Evolutionary conservation across 768 basidiomycete species (phyloP).

Genomic region (Austroboletus eburneus): DNA sequence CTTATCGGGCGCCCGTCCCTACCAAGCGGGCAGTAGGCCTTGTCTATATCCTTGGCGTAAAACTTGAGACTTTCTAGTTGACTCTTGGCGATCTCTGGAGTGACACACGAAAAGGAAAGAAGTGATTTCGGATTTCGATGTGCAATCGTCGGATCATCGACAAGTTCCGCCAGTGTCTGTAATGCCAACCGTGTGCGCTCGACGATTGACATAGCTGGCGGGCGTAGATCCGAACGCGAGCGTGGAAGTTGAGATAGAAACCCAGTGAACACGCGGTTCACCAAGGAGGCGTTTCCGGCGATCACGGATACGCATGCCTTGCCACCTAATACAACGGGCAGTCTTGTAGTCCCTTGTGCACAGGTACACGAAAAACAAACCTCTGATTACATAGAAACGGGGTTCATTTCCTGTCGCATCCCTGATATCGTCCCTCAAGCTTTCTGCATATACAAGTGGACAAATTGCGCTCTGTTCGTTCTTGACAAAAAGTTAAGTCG

Average conservation of each 20-base stretch:
- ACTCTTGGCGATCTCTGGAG: conserved; percentile 45
- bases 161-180: conserved; percentile 47
- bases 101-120: conserved; percentile 64
- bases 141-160: conserved; percentile 41
- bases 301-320: conserved; percentile 52
- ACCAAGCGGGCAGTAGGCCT: conserved; percentile 54
- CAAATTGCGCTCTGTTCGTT: conserved; percentile 56
- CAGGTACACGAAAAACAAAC: conserved; percentile 30
- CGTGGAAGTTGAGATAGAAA: conserved; percentile 57
- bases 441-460: conserved; percentile 55
- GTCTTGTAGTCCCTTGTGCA: background rate
- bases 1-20: conserved; percentile 57
- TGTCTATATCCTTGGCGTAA: conserved; percentile 42
- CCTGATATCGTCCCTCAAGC: conserved; percentile 44
- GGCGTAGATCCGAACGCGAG: conserved; percentile 44
- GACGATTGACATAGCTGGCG: conserved; percentile 30
- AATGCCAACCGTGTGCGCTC: conserved; percentile 58
- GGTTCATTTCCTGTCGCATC: conserved; percentile 46
- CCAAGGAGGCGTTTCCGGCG: conserved; percentile 53
- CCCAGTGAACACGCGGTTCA: conserved; percentile 58
- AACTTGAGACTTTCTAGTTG: conserved; percentile 48
- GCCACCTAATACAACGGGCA: conserved; percentile 39
- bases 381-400: conserved; percentile 57
- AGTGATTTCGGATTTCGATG: conserved; percentile 53
- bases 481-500: conserved; percentile 32